Evolutionary conservation across 345 rosid species (phyloP), one percentile per base, ranked within the genome.

Genomic region (Garcia nutans): DNA sequence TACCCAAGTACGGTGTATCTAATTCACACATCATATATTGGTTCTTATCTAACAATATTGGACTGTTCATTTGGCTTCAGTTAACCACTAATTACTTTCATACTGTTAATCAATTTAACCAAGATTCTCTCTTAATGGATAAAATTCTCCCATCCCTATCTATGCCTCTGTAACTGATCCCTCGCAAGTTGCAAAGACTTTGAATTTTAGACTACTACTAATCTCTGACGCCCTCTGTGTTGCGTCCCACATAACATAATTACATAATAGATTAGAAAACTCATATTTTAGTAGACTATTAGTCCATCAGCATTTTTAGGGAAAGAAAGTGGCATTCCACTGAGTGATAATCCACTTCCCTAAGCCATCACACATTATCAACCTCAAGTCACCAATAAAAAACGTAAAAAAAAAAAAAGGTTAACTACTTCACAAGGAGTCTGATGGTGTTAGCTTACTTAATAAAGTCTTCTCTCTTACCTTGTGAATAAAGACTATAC

Each of bases 401-500:
- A 12, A 5, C n/a, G n/a, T n/a, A 10, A 31, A 52, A 75, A 9
- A 62, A 23, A 16, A 59, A 26, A 8, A 2, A 7, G 37, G 1
- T 11, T 54, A 5, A 17, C 41, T n/a, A 41, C 10, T 55, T 20
- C n/a, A n/a, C 6, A 57, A n/a, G 20, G 24, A 28, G 17, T 54
- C 44, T 4, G 24, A 19, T 42, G 12, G 9, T 37, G 1, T 41
- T 22, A 33, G 20, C 28, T 41, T 41, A 15, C n/a, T 33, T 33
- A 33, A 12, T 10, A 42, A 71, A 16, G 8, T 11, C 26, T 50
- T n/a, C n/a, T 28, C 16, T 8, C 1, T 22, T 57, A 45, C 56
- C 19, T 26, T 74, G 22, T 23, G 58, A 71, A 70, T 55, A 44
- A 67, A 70, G 73, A 65, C 33, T 58, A 19, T 37, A 65, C 23